Base-by-base conservation (phyloP, 2,329 filamentous ascomycete species). In the Hymenoscyphus occultus region DNA sequence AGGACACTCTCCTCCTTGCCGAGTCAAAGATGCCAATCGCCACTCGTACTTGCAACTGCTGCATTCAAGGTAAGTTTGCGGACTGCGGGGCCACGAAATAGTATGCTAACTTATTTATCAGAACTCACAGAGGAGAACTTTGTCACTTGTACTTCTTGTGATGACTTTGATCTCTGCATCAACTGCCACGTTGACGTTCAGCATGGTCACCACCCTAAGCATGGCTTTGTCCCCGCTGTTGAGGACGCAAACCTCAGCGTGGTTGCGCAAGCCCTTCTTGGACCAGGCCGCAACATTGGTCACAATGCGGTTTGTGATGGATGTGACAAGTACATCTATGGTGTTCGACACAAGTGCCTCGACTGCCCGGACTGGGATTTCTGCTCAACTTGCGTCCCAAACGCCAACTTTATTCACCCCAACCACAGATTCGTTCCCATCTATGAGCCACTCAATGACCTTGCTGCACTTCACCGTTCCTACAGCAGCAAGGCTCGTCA, bases 351-450 rank as follows among this genome's bases (percentile, higher is more conserved):
- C 85, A 99, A 99, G 84, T 99, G 95, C 77, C 83, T 98, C 69
- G 89, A 92, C 76, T 99, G 95, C 81, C 95, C 96, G 56, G 95
- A 99, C 78, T 99, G 92, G 90, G 95, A 99, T 75, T 98, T 91
- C 80, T 99, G 95, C 82, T 83, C 84, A 31, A 81, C 86, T 9
- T 99, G 96, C 78, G 78, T 92, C 65, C 79, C 83, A 72, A 86
- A 83, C 70, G 89, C 91, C 56, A 78, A 79, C 66, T 83, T 86
- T 72, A 86, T 84, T 60, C 96, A 99, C 76, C 87, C 91, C 19
- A 83, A 85, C 64, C 95, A 99, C 78, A 90, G 93, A 70, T 98
- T 99, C 75, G 91, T 91, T 13, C 87, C 92, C 54, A 85, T 99
- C 70, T 97, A 95, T 74, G 90, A 92, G 72, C 86, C 90, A 22